These are phyloP conservation scores for Takashimella koratensis DNA, from an alignment of 1,284 basidiomycete genomes.

Conservation along the genomic window DNA sequence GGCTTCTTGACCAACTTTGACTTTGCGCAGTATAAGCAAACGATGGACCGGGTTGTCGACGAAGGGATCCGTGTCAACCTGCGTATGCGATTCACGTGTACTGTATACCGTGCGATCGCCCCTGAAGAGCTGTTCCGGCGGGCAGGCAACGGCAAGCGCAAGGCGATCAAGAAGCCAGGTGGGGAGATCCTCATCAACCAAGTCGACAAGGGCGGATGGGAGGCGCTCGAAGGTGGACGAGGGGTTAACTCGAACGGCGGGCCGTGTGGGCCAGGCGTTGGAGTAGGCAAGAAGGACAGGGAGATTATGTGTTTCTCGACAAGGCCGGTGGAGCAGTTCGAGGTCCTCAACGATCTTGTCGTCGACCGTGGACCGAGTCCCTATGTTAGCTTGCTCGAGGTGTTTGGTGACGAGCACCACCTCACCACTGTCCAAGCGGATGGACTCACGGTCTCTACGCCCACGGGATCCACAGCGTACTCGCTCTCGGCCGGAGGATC, in stretches of 20 bases:
- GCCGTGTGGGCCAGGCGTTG: conserved; percentile 15
- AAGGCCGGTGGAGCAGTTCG: conserved; percentile 90
- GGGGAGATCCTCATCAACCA: conserved; percentile 94
- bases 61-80: conserved; percentile 94
- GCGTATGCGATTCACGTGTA: conserved; percentile 98
- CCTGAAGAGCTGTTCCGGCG: conserved; percentile 56
- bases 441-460: conserved; percentile 91
- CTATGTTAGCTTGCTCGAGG: conserved; percentile 90
- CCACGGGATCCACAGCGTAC: conserved; percentile 94
- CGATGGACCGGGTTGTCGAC: conserved; percentile 87
- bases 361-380: conserved; percentile 98
- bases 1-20: conserved; percentile 99
- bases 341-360: conserved; percentile 96
- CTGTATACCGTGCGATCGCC: conserved; percentile 85
- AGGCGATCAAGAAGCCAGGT: conserved; percentile 83
- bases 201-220: conserved; percentile 84
- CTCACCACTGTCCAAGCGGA: conserved; percentile 99
- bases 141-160: conserved; percentile 54
- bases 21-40: conserved; percentile 78
- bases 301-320: conserved; percentile 99
- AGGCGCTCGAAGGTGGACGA: conserved; percentile 77
- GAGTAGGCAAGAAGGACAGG: conserved; percentile 65
- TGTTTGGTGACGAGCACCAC: conserved; percentile 99
- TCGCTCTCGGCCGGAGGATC: conserved; percentile 98
- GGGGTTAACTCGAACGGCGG: conserved; percentile 41